These are phyloP conservation scores for Colletotrichum siamense DNA, from an alignment of 2,329 filamentous ascomycete species.

Conservation along the genomic window DNA sequence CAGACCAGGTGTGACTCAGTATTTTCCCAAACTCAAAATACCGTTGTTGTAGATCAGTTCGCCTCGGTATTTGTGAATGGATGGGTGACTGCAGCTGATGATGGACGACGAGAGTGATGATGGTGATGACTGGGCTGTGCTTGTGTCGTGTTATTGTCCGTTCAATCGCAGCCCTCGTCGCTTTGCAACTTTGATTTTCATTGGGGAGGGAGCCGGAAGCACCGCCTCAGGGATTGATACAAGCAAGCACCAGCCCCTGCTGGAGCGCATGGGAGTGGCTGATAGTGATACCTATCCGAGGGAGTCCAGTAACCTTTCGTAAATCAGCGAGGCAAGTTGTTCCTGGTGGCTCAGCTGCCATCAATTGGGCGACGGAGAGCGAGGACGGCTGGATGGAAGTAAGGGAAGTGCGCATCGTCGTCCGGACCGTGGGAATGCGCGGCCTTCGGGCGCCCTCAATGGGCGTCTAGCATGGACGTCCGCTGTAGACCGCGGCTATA, in stretches of 20 bases:
- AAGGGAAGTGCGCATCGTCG: not conserved
- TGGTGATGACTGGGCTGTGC: not conserved
- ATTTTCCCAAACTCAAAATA: not conserved
- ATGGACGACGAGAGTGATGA: not conserved
- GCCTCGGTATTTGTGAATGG: not conserved
- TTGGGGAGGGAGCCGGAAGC: not conserved
- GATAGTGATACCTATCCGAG: not conserved
- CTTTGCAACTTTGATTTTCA: not conserved
- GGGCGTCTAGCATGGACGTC: not conserved
- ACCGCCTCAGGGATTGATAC: slow-evolving; percentile 4
- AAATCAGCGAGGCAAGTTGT: not conserved
- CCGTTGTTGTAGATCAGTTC: not conserved
- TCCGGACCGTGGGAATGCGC: not conserved
- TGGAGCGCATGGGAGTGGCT: not conserved
- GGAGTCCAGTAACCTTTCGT: not conserved
- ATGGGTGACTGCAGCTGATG: not conserved
- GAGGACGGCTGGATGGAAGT: not conserved
- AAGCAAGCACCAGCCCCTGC: not conserved
- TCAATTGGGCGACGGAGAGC: not conserved
- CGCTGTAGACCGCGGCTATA: not conserved
- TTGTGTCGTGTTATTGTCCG: not conserved
- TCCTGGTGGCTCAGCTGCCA: not conserved
- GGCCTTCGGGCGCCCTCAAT: not conserved
- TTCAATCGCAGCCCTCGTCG: not conserved
- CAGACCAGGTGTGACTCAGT: not conserved